Evolutionary conservation across 306 rosid species (phyloP).

Genomic region (Mucuna pruriens): DNA sequence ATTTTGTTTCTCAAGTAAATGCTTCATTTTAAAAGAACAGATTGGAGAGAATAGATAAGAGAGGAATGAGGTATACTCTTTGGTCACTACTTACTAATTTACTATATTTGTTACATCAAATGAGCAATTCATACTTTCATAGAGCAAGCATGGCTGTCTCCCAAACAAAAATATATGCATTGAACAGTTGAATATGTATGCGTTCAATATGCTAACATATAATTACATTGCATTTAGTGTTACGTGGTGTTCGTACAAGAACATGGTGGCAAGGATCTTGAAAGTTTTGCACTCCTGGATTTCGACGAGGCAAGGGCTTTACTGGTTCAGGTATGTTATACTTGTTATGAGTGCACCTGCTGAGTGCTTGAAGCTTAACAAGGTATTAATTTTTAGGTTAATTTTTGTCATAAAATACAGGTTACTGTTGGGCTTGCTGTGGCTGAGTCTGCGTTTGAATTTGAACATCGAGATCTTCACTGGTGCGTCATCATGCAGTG

Average conservation of each 20-base stretch:
- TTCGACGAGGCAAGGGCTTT: constrained; percentile 75
- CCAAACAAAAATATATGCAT: constrained; percentile 15
- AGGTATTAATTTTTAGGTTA: constrained; percentile 32
- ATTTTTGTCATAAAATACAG: constrained; percentile 50
- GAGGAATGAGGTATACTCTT: neutral
- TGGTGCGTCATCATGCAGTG: constrained; percentile 59
- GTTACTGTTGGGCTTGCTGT: constrained; percentile 88
- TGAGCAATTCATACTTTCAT: constrained; percentile 8
- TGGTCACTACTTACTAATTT: constrained; percentile 21
- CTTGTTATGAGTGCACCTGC: neutral
- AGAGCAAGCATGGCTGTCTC: constrained; percentile 12
- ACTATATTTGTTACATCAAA: neutral
- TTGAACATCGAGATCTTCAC: constrained; percentile 98
- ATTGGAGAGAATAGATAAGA: constrained; percentile 4
- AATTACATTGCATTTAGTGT: constrained; percentile 58
- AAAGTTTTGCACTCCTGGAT: constrained; percentile 79
- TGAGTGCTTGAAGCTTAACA: constrained; percentile 29
- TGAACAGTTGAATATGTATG: too few species aligned
- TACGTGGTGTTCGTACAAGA: constrained; percentile 72
- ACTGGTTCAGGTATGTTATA: constrained; percentile 73
- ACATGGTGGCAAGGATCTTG: constrained; percentile 95
- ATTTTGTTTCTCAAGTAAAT: constrained; percentile 21
- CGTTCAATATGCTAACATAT: constrained; percentile 42
- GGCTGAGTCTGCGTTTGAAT: constrained; percentile 93
- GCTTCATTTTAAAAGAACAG: neutral